phyloP scores from a whole-genome alignment of 2,329 filamentous ascomycete species.

The Thelonectria blattea region DNA sequence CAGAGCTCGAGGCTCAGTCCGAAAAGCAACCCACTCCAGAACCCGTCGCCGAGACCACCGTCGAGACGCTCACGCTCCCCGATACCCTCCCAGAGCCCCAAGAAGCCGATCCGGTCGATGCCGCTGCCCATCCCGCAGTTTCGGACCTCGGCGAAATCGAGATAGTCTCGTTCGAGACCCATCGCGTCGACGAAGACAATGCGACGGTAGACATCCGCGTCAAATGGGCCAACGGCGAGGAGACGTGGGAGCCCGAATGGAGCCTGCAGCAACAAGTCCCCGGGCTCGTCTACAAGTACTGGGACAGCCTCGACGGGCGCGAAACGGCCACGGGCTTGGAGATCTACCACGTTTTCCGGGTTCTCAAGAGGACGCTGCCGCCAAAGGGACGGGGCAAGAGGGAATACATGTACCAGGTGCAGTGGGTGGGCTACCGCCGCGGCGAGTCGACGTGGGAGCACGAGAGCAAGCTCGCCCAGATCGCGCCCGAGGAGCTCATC shows the following conservation, averaged over 20 bases:
- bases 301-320: slow-evolving; percentile 33
- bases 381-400: slow-evolving; percentile 24
- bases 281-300: slow-evolving; percentile 36
- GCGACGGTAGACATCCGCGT: slow-evolving; percentile 36
- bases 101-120: neutral
- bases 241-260: slow-evolving; percentile 38
- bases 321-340: slow-evolving; percentile 34
- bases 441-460: slow-evolving; percentile 35
- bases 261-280: slow-evolving; percentile 37
- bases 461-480: slow-evolving; percentile 30
- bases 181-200: slow-evolving; percentile 31
- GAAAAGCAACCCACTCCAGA: neutral
- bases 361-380: slow-evolving; percentile 31
- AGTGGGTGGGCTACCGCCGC: slow-evolving; percentile 37
- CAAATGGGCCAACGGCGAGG: slow-evolving; percentile 33
- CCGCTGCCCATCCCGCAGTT: slow-evolving; percentile 7
- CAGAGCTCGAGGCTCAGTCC: neutral
- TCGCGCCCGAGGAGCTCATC: slow-evolving; percentile 34
- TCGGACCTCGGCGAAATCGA: slow-evolving; percentile 28
- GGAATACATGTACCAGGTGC: slow-evolving; percentile 34
- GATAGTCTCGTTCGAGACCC: slow-evolving; percentile 31
- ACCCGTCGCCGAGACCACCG: slow-evolving; percentile 1
- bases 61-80: slow-evolving; percentile 16
- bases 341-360: slow-evolving; percentile 36
- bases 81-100: neutral